Evolutionary conservation across 192 early-diverging fungal species (phyloP).

Genomic region (Coemansia sp.): DNA sequence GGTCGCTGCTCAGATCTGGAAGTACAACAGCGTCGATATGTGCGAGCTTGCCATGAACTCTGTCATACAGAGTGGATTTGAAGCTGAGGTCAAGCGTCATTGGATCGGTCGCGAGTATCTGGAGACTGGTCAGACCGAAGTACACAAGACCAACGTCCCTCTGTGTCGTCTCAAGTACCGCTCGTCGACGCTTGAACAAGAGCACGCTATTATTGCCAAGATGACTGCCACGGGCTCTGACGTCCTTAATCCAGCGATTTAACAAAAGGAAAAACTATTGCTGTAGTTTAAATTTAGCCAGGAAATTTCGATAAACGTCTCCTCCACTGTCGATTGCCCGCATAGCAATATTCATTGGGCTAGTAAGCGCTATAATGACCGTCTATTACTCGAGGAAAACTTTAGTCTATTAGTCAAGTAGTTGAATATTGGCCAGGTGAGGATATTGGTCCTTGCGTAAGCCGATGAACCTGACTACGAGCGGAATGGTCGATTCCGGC

Average conservation of each 20-base stretch:
- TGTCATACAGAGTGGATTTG: slow-evolving; percentile 88
- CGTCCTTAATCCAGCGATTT: not conserved
- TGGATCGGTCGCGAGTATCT: slow-evolving; percentile 85
- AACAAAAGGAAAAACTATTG: not conserved
- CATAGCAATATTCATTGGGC: no score
- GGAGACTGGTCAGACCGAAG: slow-evolving; percentile 76
- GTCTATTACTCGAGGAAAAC: no score
- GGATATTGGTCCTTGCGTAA: not conserved
- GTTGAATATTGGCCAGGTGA: not conserved
- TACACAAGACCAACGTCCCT: slow-evolving; percentile 93
- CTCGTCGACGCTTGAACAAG: slow-evolving; percentile 84
- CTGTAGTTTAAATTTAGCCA: no score
- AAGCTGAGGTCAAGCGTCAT: slow-evolving; percentile 82
- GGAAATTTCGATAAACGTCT: no score
- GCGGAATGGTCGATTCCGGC: not conserved
- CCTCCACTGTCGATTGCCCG: no score
- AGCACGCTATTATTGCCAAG: slow-evolving; percentile 47
- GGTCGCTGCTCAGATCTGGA: slow-evolving; percentile 96
- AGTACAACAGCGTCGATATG: slow-evolving; percentile 89
- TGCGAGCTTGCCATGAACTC: slow-evolving; percentile 94
- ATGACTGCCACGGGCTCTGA: slow-evolving; percentile 9
- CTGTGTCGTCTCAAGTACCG: slow-evolving; percentile 83
- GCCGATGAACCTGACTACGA: not conserved
- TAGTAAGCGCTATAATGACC: no score
- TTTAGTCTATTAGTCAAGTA: not conserved